Conservation (phyloP, 192 early-diverging fungal species). For the Phlyctochytrium bullatum region DNA sequence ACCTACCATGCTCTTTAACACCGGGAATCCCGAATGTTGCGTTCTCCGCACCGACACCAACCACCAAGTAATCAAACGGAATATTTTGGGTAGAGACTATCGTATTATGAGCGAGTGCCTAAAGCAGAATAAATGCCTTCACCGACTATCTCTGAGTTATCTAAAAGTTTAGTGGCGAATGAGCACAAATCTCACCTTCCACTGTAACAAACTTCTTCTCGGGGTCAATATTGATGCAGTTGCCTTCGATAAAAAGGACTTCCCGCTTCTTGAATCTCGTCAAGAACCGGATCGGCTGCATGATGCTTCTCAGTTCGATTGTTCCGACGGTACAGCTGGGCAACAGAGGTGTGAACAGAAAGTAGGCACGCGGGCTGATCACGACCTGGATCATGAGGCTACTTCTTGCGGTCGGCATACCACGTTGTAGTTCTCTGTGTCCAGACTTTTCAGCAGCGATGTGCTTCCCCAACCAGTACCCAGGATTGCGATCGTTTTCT, state of each 20-base stretch:
- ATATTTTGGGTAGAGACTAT: conserved; percentile 52
- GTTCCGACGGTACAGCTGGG: conserved; percentile 80
- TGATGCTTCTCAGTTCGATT: conserved; percentile 80
- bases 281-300: conserved; percentile 83
- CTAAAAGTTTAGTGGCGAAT: conserved; percentile 26
- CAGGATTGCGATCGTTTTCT: conserved; percentile 50
- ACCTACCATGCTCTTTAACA: conserved; percentile 54
- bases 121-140: conserved; percentile 12
- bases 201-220: conserved; percentile 76
- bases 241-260: conserved; percentile 85
- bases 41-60: conserved; percentile 75
- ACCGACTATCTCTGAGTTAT: conserved; percentile 70
- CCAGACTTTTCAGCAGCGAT: conserved; percentile 68
- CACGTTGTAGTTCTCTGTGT: conserved; percentile 79
- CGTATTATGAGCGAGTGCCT: too few species aligned
- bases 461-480: conserved; percentile 46
- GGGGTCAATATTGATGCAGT: conserved; percentile 85
- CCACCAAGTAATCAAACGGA: conserved; percentile 74
- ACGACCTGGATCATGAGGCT: conserved; percentile 33
- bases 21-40: conserved; percentile 80
- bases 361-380: conserved; percentile 85
- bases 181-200: conserved; percentile 51
- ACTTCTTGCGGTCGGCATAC: neutral
- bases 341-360: conserved; percentile 64
- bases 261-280: conserved; percentile 82